Evolutionary conservation across 192 early-diverging fungal species (phyloP).

Genomic region (Coemansia sp.): DNA sequence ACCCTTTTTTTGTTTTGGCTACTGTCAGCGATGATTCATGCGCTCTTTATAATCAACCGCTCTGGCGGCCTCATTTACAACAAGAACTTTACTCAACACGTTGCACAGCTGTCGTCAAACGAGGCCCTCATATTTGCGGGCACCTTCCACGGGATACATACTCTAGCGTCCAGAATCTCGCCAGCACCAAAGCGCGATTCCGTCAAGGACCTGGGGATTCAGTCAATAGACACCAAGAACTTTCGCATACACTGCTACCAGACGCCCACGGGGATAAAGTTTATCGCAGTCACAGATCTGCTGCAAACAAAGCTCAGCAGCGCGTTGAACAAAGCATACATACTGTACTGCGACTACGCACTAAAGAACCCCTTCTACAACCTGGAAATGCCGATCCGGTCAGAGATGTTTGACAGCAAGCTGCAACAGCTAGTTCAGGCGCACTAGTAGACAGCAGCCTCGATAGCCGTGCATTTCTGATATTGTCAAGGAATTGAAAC

Average conservation of each 20-base stretch:
- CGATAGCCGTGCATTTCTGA: neutral
- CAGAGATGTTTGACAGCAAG: constrained; percentile 89
- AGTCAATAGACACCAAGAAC: constrained; percentile 86
- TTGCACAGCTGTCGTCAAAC: constrained; percentile 84
- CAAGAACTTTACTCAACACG: constrained; percentile 80
- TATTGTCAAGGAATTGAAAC: neutral
- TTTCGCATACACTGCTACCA: constrained; percentile 94
- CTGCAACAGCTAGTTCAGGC: constrained; percentile 51
- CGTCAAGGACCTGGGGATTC: constrained; percentile 76
- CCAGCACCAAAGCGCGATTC: constrained; percentile 56
- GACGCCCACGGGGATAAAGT: constrained; percentile 93
- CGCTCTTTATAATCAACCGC: constrained; percentile 82
- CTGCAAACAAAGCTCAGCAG: constrained; percentile 58
- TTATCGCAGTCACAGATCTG: constrained; percentile 87
- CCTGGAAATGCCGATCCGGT: constrained; percentile 97
- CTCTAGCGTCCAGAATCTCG: constrained; percentile 90
- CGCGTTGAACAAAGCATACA: constrained; percentile 71
- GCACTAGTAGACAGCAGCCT: neutral
- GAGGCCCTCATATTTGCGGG: constrained; percentile 98
- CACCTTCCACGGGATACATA: constrained; percentile 97
- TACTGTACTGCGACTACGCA: constrained; percentile 91
- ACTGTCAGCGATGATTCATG: constrained; percentile 65
- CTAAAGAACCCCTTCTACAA: constrained; percentile 99
- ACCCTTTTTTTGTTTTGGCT: neutral
- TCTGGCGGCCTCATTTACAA: constrained; percentile 94